Evolutionary conservation across 345 rosid species (phyloP), one percentile per base, ranked within the genome.

Genomic region (Gossypium mustelinum): DNA sequence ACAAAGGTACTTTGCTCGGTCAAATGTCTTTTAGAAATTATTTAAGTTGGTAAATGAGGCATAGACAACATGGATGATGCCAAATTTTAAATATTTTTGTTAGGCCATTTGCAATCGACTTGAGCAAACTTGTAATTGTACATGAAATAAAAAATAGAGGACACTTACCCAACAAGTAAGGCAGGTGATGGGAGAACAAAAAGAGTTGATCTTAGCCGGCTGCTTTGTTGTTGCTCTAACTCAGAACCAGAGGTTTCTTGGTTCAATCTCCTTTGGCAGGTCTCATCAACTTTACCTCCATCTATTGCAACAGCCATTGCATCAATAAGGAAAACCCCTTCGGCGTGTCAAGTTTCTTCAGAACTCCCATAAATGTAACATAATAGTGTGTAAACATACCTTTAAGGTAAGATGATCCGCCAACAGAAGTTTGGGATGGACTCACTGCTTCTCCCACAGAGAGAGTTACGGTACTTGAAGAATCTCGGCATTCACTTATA

Each of bases 151-250:
- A 16, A 44, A 14, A 66, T 34, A 58, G 44, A 25, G 7, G 47
- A 76, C 45, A 62, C 87, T 74, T 89, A 95, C 99, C 99, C 99
- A 68, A 95, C 94, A 78, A 93, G 99, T 82, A 95, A 84, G 43
- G 97, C 86, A 70, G 99, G 98, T 62, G 93, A 89, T 52, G 99
- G 98, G 82, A 93, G 91, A 78, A 87, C 93, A 84, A 82, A 84
- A 78, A 90, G 87, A 11, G 98, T 83, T 3, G 98, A 97, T 82
- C 87, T 89, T 72, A 88, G 81, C 59, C 85, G 79, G 50, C 83
- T 60, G 79, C 75, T 65, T 18, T 64, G 70, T 64, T 79, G 92
- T 73, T 81, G 90, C 77, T 88, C 94, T 73, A 90, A 80, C 79
- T 94, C 98, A 65, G 88, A 83, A 81, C 84, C 79, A 76, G 83